phyloP scores from a whole-genome alignment of 345 rosid species.

The Moringa oleifera region DNA sequence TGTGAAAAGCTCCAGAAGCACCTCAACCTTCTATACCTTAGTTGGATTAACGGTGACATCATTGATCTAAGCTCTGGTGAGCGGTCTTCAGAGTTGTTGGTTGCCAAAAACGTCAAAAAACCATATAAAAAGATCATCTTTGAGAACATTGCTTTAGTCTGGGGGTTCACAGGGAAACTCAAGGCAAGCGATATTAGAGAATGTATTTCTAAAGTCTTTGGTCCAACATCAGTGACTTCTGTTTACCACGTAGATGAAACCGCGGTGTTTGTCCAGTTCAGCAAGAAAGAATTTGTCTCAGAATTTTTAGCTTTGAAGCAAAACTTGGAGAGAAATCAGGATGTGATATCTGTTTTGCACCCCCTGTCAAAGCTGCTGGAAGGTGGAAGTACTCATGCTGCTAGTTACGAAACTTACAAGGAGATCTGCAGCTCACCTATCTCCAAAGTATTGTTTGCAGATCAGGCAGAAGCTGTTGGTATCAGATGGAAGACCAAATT shows the following conservation, averaged over 20 bases:
- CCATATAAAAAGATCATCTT: slow-evolving; percentile 29
- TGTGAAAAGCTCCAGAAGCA: slow-evolving; percentile 55
- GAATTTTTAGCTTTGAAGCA: slow-evolving; percentile 64
- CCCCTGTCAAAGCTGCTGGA: slow-evolving; percentile 73
- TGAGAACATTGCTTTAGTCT: slow-evolving; percentile 57
- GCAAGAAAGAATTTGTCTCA: slow-evolving; percentile 45
- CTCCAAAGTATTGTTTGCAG: slow-evolving; percentile 62
- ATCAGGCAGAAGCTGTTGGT: slow-evolving; percentile 74
- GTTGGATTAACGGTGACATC: slow-evolving; percentile 73
- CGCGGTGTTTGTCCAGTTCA: slow-evolving; percentile 75
- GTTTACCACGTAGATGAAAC: slow-evolving; percentile 61
- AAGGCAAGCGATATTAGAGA: slow-evolving; percentile 61
- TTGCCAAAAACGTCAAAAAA: slow-evolving; percentile 13
- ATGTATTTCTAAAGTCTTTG: slow-evolving; percentile 64
- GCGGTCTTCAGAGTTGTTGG: slow-evolving; percentile 31
- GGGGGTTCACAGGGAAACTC: slow-evolving; percentile 69
- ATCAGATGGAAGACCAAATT: slow-evolving; percentile 44
- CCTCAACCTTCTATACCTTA: slow-evolving; percentile 70
- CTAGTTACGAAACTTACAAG: slow-evolving; percentile 69
- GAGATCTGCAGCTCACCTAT: slow-evolving; percentile 75
- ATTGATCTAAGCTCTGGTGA: slow-evolving; percentile 55
- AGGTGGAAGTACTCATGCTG: slow-evolving; percentile 73
- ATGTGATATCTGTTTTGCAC: slow-evolving; percentile 54
- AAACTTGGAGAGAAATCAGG: slow-evolving; percentile 48
- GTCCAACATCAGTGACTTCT: slow-evolving; percentile 47